phyloP scores from a whole-genome alignment of 345 rosid species.

The Eucalyptus guilfoylei region DNA sequence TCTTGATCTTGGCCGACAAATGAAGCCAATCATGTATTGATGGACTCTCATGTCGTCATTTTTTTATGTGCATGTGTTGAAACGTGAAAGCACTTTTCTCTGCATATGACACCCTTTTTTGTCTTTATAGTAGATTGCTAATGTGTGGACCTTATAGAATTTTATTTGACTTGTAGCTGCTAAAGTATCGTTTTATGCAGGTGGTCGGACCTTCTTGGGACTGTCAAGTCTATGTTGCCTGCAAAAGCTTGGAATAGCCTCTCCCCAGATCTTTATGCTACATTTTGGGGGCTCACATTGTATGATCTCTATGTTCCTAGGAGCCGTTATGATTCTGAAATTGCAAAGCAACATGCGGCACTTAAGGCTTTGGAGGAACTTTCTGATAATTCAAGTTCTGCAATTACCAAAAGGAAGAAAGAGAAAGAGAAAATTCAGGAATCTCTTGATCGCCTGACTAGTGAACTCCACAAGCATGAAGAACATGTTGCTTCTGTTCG shows the following conservation, averaged over 20 bases:
- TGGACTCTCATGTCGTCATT: not conserved
- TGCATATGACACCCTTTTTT: not conserved
- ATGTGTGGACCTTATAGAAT: not conserved
- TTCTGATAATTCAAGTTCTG: constrained; percentile 92
- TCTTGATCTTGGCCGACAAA: constrained; percentile 55
- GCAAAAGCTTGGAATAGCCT: constrained; percentile 99
- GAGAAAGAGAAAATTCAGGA: constrained; percentile 99
- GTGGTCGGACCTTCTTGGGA: constrained; percentile 91
- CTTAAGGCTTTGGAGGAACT: constrained; percentile 94
- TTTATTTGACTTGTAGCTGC: not conserved
- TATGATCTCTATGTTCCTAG: constrained; percentile 98
- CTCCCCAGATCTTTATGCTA: constrained; percentile 93
- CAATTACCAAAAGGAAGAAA: constrained; percentile 90
- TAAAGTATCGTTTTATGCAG: constrained; percentile 22
- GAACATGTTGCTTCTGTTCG: constrained; percentile 91
- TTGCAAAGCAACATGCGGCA: constrained; percentile 86
- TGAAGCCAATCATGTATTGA: constrained; percentile 47
- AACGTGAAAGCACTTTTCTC: not conserved
- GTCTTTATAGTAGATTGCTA: not conserved
- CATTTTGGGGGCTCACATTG: constrained; percentile 96
- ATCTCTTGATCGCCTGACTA: constrained; percentile 79
- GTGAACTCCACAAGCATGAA: constrained; percentile 87
- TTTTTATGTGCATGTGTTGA: not conserved
- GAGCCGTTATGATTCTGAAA: constrained; percentile 90
- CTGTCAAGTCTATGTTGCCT: constrained; percentile 87